These are phyloP conservation scores for Deinandra increscens DNA, from an alignment of 129 eudicot species.

Conservation along the genomic window DNA sequence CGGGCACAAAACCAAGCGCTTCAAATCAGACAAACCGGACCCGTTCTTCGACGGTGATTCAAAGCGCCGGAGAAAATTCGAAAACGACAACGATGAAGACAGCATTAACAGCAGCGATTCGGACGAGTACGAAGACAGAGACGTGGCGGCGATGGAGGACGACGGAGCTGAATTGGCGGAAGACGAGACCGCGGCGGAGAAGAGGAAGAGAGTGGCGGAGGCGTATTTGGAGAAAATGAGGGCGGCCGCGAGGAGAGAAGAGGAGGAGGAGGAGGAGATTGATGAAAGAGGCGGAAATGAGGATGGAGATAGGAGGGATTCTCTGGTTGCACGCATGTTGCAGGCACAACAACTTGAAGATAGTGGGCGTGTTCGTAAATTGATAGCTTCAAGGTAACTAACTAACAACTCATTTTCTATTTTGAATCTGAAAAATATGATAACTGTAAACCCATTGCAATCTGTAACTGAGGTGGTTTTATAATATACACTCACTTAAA, in stretches of 20 bases:
- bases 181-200: constrained; percentile 75
- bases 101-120: constrained; percentile 42
- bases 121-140: constrained; percentile 28
- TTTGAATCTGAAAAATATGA: neutral
- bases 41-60: constrained; percentile 44
- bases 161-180: constrained; percentile 29
- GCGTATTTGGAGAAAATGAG: constrained; percentile 42
- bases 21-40: constrained; percentile 38
- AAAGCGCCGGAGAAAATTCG: constrained; percentile 31
- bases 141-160: constrained; percentile 28
- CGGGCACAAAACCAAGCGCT: constrained; percentile 26
- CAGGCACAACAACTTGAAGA: constrained; percentile 76
- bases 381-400: constrained; percentile 69
- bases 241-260: constrained; percentile 30
- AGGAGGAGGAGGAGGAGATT: constrained; percentile 41
- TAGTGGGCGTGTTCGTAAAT: constrained; percentile 69
- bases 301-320: constrained; percentile 62
- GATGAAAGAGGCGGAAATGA: constrained; percentile 41
- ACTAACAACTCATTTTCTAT: neutral
- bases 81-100: constrained; percentile 26
- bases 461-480: too few relatives aligned
- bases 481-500: too few relatives aligned
- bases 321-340: constrained; percentile 53
- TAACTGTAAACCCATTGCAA: too few relatives aligned
- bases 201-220: constrained; percentile 55